These are phyloP conservation scores for Sporisorium reilianum DNA, from an alignment of 1,284 basidiomycete genomes.

Conservation along the genomic window DNA sequence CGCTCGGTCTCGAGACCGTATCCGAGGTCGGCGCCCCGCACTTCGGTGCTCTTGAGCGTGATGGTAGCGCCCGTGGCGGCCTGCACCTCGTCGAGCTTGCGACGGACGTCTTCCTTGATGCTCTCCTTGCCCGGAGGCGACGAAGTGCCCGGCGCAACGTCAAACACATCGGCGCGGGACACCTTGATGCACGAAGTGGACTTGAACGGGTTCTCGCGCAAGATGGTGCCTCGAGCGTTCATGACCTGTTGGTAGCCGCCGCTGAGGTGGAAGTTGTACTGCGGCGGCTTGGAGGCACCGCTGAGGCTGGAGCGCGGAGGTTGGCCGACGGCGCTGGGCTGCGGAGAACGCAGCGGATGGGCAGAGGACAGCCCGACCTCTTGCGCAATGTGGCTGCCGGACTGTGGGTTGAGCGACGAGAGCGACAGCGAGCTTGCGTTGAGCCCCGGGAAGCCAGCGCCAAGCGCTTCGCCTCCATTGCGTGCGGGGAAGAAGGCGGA, in stretches of 20 bases:
- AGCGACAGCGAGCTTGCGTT: slow-evolving; percentile 51
- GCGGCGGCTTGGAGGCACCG: slow-evolving; percentile 38
- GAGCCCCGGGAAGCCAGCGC: slow-evolving; percentile 44
- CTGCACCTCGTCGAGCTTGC: slow-evolving; percentile 90
- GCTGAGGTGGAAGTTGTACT: slow-evolving; percentile 84
- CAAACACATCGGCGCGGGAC: slow-evolving; percentile 87
- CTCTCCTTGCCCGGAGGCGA: slow-evolving; percentile 70
- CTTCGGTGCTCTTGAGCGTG: slow-evolving; percentile 75
- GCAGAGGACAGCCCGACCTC: slow-evolving; percentile 37
- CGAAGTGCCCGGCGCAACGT: slow-evolving; percentile 30
- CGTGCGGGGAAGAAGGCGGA: slow-evolving; percentile 42
- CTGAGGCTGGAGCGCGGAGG: slow-evolving; percentile 33
- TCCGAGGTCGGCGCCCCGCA: slow-evolving; percentile 60
- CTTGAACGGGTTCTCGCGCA: slow-evolving; percentile 89
- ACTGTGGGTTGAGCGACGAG: slow-evolving; percentile 48
- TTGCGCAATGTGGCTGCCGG: slow-evolving; percentile 44
- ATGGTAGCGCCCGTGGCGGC: slow-evolving; percentile 87
- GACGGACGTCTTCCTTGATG: slow-evolving; percentile 87
- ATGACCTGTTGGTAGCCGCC: slow-evolving; percentile 93
- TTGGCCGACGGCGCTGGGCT: slow-evolving; percentile 16
- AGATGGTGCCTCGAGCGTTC: slow-evolving; percentile 85
- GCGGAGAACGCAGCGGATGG: slow-evolving; percentile 27
- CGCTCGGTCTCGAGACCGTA: slow-evolving; percentile 89
- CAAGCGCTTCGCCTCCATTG: slow-evolving; percentile 29
- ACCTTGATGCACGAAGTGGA: slow-evolving; percentile 88